Evolutionary conservation across 257 asterid species (phyloP).

Genomic region (Handroanthus guayacan): DNA sequence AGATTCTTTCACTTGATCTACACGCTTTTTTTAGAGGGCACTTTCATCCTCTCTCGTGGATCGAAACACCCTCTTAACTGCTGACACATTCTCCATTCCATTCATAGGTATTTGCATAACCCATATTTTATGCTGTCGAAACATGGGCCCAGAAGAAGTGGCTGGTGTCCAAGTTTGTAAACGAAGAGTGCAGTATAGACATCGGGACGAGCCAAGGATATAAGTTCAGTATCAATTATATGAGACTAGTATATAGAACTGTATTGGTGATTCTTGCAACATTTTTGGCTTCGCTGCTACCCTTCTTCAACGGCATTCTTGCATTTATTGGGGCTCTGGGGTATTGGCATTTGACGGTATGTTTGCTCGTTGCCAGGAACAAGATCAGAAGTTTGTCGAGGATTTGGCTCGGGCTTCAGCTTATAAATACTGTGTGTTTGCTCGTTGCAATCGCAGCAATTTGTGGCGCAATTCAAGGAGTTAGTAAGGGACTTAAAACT

Average conservation of each 20-base stretch:
- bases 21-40: no score
- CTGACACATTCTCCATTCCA: no score
- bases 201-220: slow-evolving; percentile 28
- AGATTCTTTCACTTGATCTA: no score
- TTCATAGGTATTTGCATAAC: slow-evolving; percentile 57
- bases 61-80: no score
- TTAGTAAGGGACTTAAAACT: slow-evolving; percentile 37
- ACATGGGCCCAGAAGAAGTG: slow-evolving; percentile 43
- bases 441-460: slow-evolving; percentile 60
- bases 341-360: slow-evolving; percentile 65
- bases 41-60: no score
- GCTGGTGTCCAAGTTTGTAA: slow-evolving; percentile 52
- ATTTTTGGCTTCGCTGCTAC: slow-evolving; percentile 53
- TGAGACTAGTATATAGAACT: slow-evolving; percentile 60
- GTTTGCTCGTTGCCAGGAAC: slow-evolving; percentile 52
- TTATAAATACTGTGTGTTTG: slow-evolving; percentile 52
- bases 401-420: slow-evolving; percentile 56
- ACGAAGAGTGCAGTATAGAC: slow-evolving; percentile 38
- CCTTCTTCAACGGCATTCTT: slow-evolving; percentile 61
- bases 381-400: slow-evolving; percentile 40
- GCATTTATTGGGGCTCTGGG: slow-evolving; percentile 63
- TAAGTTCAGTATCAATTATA: slow-evolving; percentile 45
- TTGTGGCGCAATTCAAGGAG: slow-evolving; percentile 66
- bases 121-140: slow-evolving; percentile 48
- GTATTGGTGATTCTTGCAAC: slow-evolving; percentile 51